A percentile compares a stretch with the other conserved stretches of the same genome.
These are phyloP conservation scores for Globisporangium solare DNA, from an alignment of 352 stramenopile species.

Conservation along the genomic window DNA sequence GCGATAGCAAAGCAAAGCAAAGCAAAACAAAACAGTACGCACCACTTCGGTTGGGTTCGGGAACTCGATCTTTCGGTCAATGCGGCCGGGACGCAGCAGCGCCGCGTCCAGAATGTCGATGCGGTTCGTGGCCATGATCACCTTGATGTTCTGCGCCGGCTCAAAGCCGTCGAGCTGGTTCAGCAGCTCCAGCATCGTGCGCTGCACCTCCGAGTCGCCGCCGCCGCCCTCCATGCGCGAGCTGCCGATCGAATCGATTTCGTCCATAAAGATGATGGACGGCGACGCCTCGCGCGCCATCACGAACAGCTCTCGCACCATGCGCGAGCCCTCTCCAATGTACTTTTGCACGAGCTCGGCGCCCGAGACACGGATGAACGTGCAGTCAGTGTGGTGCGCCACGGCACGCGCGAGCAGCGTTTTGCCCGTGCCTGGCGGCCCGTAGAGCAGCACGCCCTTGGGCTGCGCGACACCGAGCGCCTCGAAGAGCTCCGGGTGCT, in stretches of 20 bases:
- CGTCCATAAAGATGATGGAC: constrained; percentile 99
- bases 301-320: constrained; percentile 99
- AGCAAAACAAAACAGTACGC: no score
- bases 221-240: constrained; percentile 91
- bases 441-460: constrained; percentile 95
- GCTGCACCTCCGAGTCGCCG: constrained; percentile 98
- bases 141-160: constrained; percentile 97
- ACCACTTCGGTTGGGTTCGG: constrained; percentile 96
- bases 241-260: constrained; percentile 99
- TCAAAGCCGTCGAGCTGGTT: constrained; percentile 98
- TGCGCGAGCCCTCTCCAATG: constrained; percentile 98
- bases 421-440: constrained; percentile 97
- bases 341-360: constrained; percentile 99
- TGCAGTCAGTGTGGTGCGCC: constrained; percentile 99
- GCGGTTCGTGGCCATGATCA: constrained; percentile 99
- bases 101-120: constrained; percentile 99
- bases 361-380: constrained; percentile 99
- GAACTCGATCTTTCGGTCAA: constrained; percentile 99
- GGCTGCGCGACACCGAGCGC: constrained; percentile 97
- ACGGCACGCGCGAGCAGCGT: constrained; percentile 97
- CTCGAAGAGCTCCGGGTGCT: constrained; percentile 99
- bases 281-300: constrained; percentile 97
- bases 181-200: constrained; percentile 99
- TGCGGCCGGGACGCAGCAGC: constrained; percentile 95
- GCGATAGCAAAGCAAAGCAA: constrained; percentile 1